Conservation (phyloP, 257 asterid species). For the Scutellaria galericulata region DNA sequence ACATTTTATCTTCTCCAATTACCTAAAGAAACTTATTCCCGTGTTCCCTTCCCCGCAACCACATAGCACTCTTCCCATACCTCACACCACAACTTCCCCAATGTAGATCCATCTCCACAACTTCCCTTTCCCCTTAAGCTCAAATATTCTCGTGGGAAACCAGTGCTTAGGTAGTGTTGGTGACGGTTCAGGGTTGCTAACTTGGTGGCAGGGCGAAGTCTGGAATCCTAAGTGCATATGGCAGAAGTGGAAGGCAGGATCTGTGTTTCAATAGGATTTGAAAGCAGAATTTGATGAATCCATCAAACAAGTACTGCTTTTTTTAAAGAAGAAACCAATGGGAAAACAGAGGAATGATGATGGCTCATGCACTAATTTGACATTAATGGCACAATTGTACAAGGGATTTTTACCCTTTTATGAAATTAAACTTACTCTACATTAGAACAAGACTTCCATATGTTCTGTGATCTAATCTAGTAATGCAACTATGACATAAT, state of each 20-base stretch:
- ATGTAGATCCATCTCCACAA: not conserved
- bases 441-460: not conserved
- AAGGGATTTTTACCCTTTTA: not conserved
- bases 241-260: not conserved
- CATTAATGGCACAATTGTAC: not conserved
- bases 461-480: not conserved
- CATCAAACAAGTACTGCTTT: not conserved
- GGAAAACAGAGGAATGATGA: not conserved
- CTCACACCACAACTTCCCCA: not conserved
- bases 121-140: not conserved
- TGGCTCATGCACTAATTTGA: not conserved
- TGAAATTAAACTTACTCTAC: slow-evolving; percentile 2
- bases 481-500: not conserved
- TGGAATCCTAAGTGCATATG: no score
- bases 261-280: not conserved
- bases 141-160: not conserved
- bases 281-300: not conserved
- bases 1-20: not conserved
- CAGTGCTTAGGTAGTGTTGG: not conserved
- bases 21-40: not conserved
- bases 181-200: not conserved
- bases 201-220: no score
- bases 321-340: not conserved
- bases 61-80: not conserved
- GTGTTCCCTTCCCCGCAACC: not conserved